These are phyloP conservation scores for Dioscorea zingiberensis DNA, from an alignment of 106 monocot species.

Conservation along the genomic window DNA sequence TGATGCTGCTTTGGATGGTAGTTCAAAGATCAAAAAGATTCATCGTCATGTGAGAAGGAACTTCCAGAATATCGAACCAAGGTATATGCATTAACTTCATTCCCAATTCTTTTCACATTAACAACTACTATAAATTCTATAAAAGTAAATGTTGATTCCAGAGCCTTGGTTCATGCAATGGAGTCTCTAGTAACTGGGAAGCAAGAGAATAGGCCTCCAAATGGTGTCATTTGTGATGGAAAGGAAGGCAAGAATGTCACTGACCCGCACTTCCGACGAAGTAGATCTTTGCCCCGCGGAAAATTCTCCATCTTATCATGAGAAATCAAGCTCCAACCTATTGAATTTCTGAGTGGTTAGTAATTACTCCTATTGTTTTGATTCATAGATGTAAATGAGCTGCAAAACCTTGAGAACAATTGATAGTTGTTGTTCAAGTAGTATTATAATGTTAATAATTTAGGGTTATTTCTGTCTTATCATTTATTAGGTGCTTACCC, in stretches of 20 bases:
- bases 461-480: no score
- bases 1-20: background rate
- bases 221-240: background rate
- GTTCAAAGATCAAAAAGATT: constrained; percentile 6
- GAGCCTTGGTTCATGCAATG: background rate
- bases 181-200: constrained; percentile 9
- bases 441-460: no score
- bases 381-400: no score
- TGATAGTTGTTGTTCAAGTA: no score
- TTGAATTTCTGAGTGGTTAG: background rate
- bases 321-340: constrained; percentile 3
- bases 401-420: no score
- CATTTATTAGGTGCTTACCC: no score
- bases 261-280: constrained; percentile 12
- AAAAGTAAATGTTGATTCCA: background rate
- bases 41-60: constrained; percentile 1
- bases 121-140: background rate
- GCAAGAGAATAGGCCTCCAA: constrained; percentile 19
- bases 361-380: no score
- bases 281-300: constrained; percentile 29
- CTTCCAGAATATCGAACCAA: constrained; percentile 13
- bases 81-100: constrained; percentile 14
- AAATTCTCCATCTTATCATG: constrained; percentile 8
- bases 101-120: background rate
- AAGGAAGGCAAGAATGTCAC: constrained; percentile 5